Percentiles rank a stretch among this genome's conserved stretches.
phyloP scores from a whole-genome alignment of 352 stramenopile species.

The Thalassiosira sp. region DNA sequence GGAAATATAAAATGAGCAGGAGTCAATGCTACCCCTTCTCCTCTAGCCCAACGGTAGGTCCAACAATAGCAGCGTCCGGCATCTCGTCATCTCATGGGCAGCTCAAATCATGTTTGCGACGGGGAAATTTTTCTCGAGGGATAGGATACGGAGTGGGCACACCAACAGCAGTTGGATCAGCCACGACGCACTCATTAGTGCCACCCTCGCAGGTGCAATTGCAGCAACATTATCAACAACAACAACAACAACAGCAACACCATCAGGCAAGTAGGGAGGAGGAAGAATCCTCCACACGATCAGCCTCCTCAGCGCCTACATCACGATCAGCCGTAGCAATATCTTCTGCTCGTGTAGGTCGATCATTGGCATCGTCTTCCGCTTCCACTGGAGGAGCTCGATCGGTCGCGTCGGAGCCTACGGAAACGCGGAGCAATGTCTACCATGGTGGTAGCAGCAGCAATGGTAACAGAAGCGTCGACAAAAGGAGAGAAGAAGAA shows the following conservation, averaged over 20 bases:
- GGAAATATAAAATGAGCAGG: no score
- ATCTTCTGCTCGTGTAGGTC: not conserved
- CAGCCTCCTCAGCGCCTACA: conserved; percentile 1
- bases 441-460: not conserved
- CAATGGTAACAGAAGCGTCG: not conserved
- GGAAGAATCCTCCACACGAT: conserved; percentile 16
- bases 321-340: not conserved
- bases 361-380: not conserved
- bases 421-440: no score
- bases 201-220: not conserved
- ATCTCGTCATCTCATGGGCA: not conserved
- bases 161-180: not conserved
- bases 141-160: no score
- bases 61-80: not conserved
- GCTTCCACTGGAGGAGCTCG: not conserved
- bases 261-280: conserved; percentile 8
- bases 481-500: not conserved
- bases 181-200: not conserved
- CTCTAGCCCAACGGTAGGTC: conserved; percentile 5
- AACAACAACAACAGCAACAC: conserved; percentile 5
- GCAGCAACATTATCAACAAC: not conserved
- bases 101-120: conserved; percentile 25
- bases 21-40: not conserved
- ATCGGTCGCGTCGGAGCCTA: not conserved
- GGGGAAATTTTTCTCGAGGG: conserved; percentile 13